Conservation (phyloP, 176 grass and related monocot species). For the Typha latifolia region DNA sequence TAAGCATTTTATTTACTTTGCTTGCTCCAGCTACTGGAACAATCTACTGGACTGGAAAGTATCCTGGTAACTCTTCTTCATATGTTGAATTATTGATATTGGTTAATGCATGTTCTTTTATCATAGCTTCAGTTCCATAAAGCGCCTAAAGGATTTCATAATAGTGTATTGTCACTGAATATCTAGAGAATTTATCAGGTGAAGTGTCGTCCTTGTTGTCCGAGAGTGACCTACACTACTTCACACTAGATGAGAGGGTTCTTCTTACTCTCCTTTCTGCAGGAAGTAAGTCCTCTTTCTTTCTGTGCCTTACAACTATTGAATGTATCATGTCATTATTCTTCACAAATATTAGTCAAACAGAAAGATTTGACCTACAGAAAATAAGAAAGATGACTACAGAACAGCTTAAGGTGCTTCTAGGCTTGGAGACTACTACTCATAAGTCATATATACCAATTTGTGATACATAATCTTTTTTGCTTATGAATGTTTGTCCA, state of each 20-base stretch:
- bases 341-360: neutral
- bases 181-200: slow-evolving; percentile 24
- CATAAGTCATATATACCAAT: too few relatives aligned
- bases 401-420: neutral
- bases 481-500: too few relatives aligned
- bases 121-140: too few relatives aligned
- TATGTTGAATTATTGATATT: neutral
- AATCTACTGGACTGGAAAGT: slow-evolving; percentile 57
- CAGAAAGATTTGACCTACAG: neutral
- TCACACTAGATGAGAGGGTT: slow-evolving; percentile 42
- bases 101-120: neutral
- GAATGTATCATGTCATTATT: neutral
- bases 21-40: slow-evolving; percentile 65
- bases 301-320: neutral
- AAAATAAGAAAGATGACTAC: neutral
- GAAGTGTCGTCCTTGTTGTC: slow-evolving; percentile 53
- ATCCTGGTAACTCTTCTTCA: slow-evolving; percentile 41
- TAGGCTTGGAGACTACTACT: neutral
- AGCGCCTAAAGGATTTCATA: neutral
- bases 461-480: too few relatives aligned
- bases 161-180: neutral
- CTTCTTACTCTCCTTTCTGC: slow-evolving; percentile 54
- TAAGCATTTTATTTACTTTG: slow-evolving; percentile 44
- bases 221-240: slow-evolving; percentile 37
- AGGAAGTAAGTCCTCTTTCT: slow-evolving; percentile 45